Percentiles rank a stretch among this genome's conserved stretches.
phyloP scores from a whole-genome alignment of 164 flowering plant genomes.

The Santalum album region DNA sequence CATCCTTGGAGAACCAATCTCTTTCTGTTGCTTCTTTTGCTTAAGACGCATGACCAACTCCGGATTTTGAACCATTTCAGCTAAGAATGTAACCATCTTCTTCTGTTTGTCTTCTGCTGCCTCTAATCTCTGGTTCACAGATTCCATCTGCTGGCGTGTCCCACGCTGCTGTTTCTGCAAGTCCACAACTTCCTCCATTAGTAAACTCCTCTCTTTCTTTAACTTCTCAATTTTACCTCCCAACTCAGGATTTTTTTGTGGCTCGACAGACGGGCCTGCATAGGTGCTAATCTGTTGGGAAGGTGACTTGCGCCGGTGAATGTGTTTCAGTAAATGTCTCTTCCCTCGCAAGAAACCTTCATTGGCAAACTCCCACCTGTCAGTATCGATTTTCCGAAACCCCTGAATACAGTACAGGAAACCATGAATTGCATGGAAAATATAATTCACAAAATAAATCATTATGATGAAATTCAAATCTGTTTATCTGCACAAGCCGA shows the following conservation, averaged over 20 bases:
- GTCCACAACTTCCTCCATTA: slow-evolving; percentile 62
- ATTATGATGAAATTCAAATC: slow-evolving; percentile 1
- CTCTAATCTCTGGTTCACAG: slow-evolving; percentile 49
- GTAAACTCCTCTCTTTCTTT: slow-evolving; percentile 39
- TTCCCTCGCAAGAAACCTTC: slow-evolving; percentile 62
- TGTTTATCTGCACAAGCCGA: background rate
- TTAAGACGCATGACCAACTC: slow-evolving; percentile 40
- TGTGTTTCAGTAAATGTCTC: slow-evolving; percentile 64
- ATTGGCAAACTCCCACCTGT: slow-evolving; percentile 81
- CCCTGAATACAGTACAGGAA: slow-evolving; percentile 45
- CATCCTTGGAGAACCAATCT: slow-evolving; percentile 32
- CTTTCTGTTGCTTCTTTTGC: slow-evolving; percentile 32
- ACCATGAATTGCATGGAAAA: slow-evolving; percentile 3
- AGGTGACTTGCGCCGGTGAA: slow-evolving; percentile 64
- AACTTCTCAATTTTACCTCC: slow-evolving; percentile 48
- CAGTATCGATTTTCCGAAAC: slow-evolving; percentile 78
- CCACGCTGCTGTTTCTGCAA: slow-evolving; percentile 63
- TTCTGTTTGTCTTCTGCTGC: slow-evolving; percentile 70
- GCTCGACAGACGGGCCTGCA: slow-evolving; percentile 24
- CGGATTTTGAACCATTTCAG: slow-evolving; percentile 64
- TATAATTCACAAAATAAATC: background rate
- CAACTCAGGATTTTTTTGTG: slow-evolving; percentile 24
- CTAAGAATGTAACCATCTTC: slow-evolving; percentile 71
- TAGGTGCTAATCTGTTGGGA: slow-evolving; percentile 31
- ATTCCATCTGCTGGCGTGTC: slow-evolving; percentile 40